phyloP scores from a whole-genome alignment of 108 stramenopile genomes.

The Cylindrotheca fusiformis region DNA sequence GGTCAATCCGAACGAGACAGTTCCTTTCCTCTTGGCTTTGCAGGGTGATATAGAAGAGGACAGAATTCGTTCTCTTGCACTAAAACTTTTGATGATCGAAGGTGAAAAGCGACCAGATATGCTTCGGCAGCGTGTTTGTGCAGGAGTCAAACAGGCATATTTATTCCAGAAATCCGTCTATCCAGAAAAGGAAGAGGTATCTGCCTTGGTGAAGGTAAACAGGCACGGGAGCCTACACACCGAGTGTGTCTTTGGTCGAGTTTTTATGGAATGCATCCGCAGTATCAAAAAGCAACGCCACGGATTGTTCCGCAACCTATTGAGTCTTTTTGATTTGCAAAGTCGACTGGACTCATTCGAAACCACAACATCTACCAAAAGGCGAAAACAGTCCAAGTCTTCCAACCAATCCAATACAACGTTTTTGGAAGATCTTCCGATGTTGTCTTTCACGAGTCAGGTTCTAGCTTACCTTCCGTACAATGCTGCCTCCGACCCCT shows the following conservation, averaged over 20 bases:
- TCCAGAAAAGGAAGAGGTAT: constrained; percentile 41
- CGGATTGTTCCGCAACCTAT: constrained; percentile 58
- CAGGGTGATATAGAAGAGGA: constrained; percentile 82
- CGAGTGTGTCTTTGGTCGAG: constrained; percentile 80
- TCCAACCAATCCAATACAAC: constrained; percentile 7
- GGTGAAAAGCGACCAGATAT: constrained; percentile 87
- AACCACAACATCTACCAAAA: constrained; percentile 1
- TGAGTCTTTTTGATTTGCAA: constrained; percentile 41
- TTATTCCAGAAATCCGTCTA: constrained; percentile 69
- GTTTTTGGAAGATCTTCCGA: constrained; percentile 39
- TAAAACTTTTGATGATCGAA: constrained; percentile 71
- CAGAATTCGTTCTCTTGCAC: constrained; percentile 64
- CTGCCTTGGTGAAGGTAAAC: constrained; percentile 53
- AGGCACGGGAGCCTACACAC: constrained; percentile 29
- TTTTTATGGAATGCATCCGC: constrained; percentile 75
- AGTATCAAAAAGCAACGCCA: constrained; percentile 66
- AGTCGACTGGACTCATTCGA: constrained; percentile 1
- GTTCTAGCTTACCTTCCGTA: constrained; percentile 83
- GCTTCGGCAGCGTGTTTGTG: constrained; percentile 74
- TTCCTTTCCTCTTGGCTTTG: constrained; percentile 79
- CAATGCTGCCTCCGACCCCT: constrained; percentile 59
- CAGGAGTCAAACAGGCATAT: constrained; percentile 72
- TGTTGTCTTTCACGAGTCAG: constrained; percentile 72
- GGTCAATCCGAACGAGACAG: constrained; percentile 84
- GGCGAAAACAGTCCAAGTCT: constrained; percentile 9